Conservation (phyloP, 352 stramenopile genomes). For the Vaucheria bursata region DNA sequence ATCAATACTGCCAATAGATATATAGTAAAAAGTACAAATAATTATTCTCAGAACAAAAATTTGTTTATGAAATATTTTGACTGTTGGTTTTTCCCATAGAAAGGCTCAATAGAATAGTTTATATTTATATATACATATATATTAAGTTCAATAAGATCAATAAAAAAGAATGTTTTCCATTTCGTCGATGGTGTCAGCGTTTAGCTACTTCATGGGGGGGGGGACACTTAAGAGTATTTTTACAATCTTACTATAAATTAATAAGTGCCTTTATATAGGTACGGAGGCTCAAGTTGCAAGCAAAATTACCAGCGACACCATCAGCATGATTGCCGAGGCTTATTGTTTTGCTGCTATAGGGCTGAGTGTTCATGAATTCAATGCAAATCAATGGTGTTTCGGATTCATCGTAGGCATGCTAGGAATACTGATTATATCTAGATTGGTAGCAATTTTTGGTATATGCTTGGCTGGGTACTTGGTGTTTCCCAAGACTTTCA, state of each 20-base stretch:
- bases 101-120: no score
- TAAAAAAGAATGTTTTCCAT: neutral
- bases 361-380: slow-evolving; percentile 46
- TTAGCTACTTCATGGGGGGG: neutral
- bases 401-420: slow-evolving; percentile 39
- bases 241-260: slow-evolving; percentile 8
- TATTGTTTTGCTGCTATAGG: slow-evolving; percentile 48
- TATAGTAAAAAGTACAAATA: no score
- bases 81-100: no score
- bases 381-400: slow-evolving; percentile 43
- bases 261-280: no score
- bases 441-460: neutral
- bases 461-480: neutral
- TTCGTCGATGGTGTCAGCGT: neutral
- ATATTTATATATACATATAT: no score
- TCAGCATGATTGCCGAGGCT: slow-evolving; percentile 44
- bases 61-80: no score
- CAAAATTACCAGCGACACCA: slow-evolving; percentile 39
- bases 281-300: slow-evolving; percentile 20
- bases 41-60: no score
- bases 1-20: no score
- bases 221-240: neutral
- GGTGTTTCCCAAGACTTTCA: neutral
- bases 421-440: slow-evolving; percentile 31
- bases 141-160: neutral